These are phyloP conservation scores for Ogataea paradorogensis DNA, from an alignment of 805 yeast species.

Conservation along the genomic window DNA sequence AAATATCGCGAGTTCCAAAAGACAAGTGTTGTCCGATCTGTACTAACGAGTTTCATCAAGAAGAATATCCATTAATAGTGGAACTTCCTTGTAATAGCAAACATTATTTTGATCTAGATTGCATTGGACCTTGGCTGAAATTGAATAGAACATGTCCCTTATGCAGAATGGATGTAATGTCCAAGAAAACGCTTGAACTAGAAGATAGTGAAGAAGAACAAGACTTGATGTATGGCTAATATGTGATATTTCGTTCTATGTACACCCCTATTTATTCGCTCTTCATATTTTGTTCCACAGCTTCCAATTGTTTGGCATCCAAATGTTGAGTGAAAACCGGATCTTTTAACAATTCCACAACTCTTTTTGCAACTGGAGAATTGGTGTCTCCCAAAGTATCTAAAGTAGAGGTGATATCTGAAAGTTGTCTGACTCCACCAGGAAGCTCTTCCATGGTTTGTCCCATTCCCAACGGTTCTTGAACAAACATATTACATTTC, in stretches of 20 bases:
- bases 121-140: constrained; percentile 86
- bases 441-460: constrained; percentile 37
- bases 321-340: constrained; percentile 65
- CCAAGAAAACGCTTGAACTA: constrained; percentile 35
- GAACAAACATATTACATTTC: constrained; percentile 62
- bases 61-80: constrained; percentile 77
- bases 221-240: constrained; percentile 72
- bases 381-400: constrained; percentile 23
- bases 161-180: constrained; percentile 71
- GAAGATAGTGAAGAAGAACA: constrained; percentile 57
- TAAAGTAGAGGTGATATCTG: constrained; percentile 25
- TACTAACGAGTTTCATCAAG: constrained; percentile 66
- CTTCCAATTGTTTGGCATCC: constrained; percentile 25
- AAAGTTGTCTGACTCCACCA: constrained; percentile 19
- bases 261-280: constrained; percentile 2
- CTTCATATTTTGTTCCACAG: constrained; percentile 15
- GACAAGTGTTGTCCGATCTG: constrained; percentile 83
- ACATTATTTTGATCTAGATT: constrained; percentile 85
- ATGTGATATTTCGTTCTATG: constrained; percentile 1
- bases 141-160: constrained; percentile 77
- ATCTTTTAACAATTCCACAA: constrained; percentile 64
- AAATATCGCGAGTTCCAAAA: constrained; percentile 36
- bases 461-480: constrained; percentile 46
- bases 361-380: constrained; percentile 58
- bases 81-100: constrained; percentile 61